Base-by-base conservation (phyloP, 1,284 basidiomycete genomes). In the Wolfiporia cocos region DNA sequence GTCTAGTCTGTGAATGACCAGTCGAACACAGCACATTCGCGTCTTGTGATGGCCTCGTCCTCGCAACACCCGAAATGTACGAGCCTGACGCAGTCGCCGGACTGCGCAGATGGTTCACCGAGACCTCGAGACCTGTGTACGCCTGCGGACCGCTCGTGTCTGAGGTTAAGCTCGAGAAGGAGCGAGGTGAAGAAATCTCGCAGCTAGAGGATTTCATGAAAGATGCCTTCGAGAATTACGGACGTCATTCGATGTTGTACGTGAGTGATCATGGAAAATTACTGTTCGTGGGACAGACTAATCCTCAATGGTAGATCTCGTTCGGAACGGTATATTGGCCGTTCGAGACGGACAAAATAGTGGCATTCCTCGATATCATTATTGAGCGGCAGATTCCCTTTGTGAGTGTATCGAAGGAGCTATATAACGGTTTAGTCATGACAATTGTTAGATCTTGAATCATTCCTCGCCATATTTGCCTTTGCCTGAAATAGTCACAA, bases 191-290 rank as follows among this genome's bases (percentile, higher is more conserved):
- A 9, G 21, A 15, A 22, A 24, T 6, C 18, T 20, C 41, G 4
- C 41, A 48, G 38, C 49, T 57, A 26, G 38, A 50, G 17, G 39
- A 34, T 4, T 54, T 57, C 49, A 35, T 57, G 30, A 46, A 49
- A 11, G 12, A 19, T 7, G 47, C 43, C 1, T 34, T 56, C 19
- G 39, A 48, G 37, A 40, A 39, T 1, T 43, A 49, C 14, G 55
- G 57, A 2, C 33, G 46, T 38, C 39, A 50, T 12, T 56, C 55
- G 1, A 35, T 57, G 7, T 15, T 59, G 17, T 59, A 59, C 38
- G 55, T 57, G n/a, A 11, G 52, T 46, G 11, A 14, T 39, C 15
- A 18, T 31, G 18, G 3, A 10, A 15, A 14, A 4, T 36, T 36
- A 31, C 21, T 10, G 9, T 14, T 20, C 24, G 14, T 17, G 18